These are phyloP conservation scores for Tetrahymena borealis DNA, from an alignment of 73 alveolate species.

Conservation along the genomic window DNA sequence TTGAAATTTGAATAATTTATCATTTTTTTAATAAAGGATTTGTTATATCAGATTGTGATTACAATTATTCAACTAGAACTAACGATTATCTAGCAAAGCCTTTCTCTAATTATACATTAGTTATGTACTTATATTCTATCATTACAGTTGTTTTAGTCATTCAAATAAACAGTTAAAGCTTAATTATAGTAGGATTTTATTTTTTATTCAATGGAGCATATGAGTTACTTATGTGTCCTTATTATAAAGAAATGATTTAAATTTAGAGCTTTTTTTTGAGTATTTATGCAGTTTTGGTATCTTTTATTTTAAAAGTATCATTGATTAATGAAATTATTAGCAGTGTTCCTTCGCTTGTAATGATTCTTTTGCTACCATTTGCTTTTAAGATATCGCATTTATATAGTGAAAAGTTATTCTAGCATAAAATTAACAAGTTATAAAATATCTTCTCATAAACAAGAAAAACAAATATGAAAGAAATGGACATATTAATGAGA, in stretches of 20 bases:
- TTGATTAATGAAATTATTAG: too few relatives aligned
- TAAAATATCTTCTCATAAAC: background rate
- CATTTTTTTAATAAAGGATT: too few relatives aligned
- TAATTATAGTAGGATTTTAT: background rate
- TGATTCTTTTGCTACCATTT: too few relatives aligned
- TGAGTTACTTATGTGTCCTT: too few relatives aligned
- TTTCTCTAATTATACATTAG: background rate
- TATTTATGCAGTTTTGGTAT: too few relatives aligned
- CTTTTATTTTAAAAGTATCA: too few relatives aligned
- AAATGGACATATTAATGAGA: background rate
- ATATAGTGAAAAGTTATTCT: background rate
- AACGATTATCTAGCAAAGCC: background rate
- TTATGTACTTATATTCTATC: background rate
- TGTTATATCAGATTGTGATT: background rate
- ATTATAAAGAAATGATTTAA: too few relatives aligned
- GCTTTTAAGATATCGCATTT: too few relatives aligned
- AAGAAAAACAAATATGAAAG: background rate
- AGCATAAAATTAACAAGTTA: background rate
- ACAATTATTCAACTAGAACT: background rate
- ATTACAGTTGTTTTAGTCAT: background rate
- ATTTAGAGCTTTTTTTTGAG: too few relatives aligned
- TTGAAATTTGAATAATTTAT: too few relatives aligned
- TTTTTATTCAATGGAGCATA: too few relatives aligned
- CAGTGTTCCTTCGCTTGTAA: too few relatives aligned
- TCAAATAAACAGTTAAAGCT: background rate